Conservation (phyloP, 1,284 basidiomycete species). For the Cystobasidium pallidum region DNA sequence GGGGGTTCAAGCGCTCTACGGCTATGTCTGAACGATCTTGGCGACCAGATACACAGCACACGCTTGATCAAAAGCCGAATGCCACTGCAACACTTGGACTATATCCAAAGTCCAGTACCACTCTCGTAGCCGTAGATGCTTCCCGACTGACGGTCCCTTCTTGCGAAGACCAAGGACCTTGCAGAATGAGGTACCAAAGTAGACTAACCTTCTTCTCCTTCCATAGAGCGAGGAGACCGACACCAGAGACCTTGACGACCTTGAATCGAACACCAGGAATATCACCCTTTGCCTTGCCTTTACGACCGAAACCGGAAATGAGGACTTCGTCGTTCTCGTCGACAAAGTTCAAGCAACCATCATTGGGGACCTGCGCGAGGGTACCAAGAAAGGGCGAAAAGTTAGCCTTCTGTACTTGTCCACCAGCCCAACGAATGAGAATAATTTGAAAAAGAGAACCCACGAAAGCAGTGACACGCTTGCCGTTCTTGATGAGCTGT, state of each 20-base stretch:
- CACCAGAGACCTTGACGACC: constrained; percentile 99
- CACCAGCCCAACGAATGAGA: neutral
- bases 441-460: neutral
- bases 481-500: constrained; percentile 99
- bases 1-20: too few relatives aligned
- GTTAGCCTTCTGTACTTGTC: too few relatives aligned
- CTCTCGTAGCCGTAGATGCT: too few relatives aligned
- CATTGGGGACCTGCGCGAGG: constrained; percentile 71
- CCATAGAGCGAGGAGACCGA: constrained; percentile 80
- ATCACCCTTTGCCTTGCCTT: constrained; percentile 99
- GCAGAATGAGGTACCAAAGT: neutral
- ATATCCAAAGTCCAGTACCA: too few relatives aligned
- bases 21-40: too few relatives aligned
- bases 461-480: constrained; percentile 95
- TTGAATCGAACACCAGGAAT: constrained; percentile 90
- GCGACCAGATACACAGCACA: too few relatives aligned
- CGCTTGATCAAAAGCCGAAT: too few relatives aligned
- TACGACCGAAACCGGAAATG: constrained; percentile 99
- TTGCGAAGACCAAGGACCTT: too few relatives aligned
- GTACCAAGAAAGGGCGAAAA: too few relatives aligned
- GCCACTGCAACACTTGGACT: too few relatives aligned
- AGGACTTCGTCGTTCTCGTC: constrained; percentile 99
- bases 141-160: too few relatives aligned
- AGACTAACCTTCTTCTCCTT: constrained; percentile 91
- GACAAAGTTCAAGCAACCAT: constrained; percentile 96